Evolutionary conservation across 768 basidiomycete species (phyloP).

Genomic region (Fibroporia radiculosa): DNA sequence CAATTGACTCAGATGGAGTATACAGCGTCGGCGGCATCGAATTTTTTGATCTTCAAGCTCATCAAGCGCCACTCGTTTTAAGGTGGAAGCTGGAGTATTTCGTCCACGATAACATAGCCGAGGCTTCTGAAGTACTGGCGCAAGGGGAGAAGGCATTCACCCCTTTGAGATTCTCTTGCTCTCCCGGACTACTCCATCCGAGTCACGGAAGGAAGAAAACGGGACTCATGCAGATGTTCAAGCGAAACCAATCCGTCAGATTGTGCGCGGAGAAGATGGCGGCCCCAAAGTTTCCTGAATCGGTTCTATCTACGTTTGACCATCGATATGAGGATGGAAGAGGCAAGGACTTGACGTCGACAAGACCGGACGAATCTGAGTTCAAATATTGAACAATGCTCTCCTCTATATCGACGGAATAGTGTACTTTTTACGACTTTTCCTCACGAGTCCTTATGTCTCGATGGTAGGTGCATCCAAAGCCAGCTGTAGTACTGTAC

Average conservation of each 20-base stretch:
- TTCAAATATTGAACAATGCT: no score
- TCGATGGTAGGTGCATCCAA: no score
- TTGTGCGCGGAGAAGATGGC: slow-evolving; percentile 39
- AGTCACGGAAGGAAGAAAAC: slow-evolving; percentile 54
- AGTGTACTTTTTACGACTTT: no score
- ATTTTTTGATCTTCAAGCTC: slow-evolving; percentile 19
- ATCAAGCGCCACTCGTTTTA: slow-evolving; percentile 28
- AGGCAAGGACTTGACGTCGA: no score
- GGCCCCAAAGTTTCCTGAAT: neutral
- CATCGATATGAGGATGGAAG: no score
- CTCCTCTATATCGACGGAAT: no score
- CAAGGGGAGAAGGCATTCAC: slow-evolving; percentile 67
- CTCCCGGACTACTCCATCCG: slow-evolving; percentile 56
- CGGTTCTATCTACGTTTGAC: no score
- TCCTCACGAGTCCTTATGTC: no score
- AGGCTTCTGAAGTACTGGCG: slow-evolving; percentile 29
- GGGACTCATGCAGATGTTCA: slow-evolving; percentile 61
- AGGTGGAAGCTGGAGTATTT: slow-evolving; percentile 77
- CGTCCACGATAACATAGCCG: slow-evolving; percentile 46
- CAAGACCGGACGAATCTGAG: no score
- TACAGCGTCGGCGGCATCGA: slow-evolving; percentile 71
- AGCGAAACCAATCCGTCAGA: slow-evolving; percentile 62
- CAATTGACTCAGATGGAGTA: slow-evolving; percentile 63
- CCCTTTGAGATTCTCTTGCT: slow-evolving; percentile 70
- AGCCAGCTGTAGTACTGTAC: no score